These are phyloP conservation scores for Paragyromitra xinjiangensis DNA, from an alignment of 495 filamentous ascomycete species.

Conservation along the genomic window DNA sequence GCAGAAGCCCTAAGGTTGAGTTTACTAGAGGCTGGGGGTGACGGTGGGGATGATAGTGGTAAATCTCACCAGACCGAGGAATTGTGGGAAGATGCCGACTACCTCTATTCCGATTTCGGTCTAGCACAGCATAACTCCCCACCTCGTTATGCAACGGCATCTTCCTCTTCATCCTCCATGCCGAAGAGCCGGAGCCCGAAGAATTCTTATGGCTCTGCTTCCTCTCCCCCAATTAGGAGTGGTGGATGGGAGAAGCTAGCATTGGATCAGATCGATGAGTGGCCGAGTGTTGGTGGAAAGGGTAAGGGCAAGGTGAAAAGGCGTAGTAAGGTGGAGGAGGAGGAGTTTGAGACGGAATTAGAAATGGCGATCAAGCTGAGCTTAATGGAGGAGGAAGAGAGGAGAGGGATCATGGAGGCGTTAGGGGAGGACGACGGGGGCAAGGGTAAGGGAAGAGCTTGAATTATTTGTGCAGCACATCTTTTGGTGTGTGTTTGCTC, in stretches of 20 bases:
- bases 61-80: constrained; percentile 11
- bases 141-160: constrained; percentile 8
- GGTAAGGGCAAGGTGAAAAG: constrained; percentile 26
- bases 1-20: constrained; percentile 53
- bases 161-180: constrained; percentile 32
- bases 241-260: constrained; percentile 34
- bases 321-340: constrained; percentile 56
- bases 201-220: constrained; percentile 1
- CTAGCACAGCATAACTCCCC: constrained; percentile 20
- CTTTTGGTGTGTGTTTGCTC: neutral
- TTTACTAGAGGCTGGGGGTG: constrained; percentile 16
- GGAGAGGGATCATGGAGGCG: constrained; percentile 53
- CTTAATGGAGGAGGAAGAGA: constrained; percentile 77
- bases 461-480: neutral
- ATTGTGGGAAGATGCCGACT: constrained; percentile 49
- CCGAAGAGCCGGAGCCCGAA: constrained; percentile 7
- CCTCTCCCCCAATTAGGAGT: constrained; percentile 4
- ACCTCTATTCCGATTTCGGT: constrained; percentile 44
- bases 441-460: constrained; percentile 49
- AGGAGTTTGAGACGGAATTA: constrained; percentile 75
- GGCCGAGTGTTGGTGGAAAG: constrained; percentile 34
- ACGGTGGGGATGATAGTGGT: neutral
- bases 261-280: constrained; percentile 34
- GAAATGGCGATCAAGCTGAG: constrained; percentile 87
- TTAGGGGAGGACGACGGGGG: constrained; percentile 21